Evolutionary conservation across 2,329 filamentous ascomycete species (phyloP).

Genomic region (Canariomyces notabilis): DNA sequence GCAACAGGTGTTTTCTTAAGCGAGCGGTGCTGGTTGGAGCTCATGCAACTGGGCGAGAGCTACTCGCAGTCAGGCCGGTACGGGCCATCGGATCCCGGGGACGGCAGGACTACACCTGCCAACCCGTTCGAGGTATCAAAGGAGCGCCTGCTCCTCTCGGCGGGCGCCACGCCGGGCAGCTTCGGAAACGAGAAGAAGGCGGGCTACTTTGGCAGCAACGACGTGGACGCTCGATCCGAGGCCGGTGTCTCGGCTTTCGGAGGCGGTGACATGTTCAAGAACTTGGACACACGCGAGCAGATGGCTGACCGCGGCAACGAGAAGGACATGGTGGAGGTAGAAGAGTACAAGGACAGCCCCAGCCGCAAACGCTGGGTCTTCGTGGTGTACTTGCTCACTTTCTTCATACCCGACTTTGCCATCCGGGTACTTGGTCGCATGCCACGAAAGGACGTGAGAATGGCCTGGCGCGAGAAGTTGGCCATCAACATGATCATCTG

Average conservation of each 20-base stretch:
- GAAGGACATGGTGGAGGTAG: slow-evolving; percentile 83
- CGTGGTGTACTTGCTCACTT: slow-evolving; percentile 78
- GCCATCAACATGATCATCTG: slow-evolving; percentile 98
- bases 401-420: slow-evolving; percentile 77
- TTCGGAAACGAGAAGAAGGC: slow-evolving; percentile 68
- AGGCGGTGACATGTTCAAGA: slow-evolving; percentile 95
- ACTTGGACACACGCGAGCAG: slow-evolving; percentile 86
- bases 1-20: slow-evolving; percentile 93
- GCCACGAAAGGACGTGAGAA: slow-evolving; percentile 84
- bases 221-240: slow-evolving; percentile 81
- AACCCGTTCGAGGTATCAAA: slow-evolving; percentile 59
- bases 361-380: slow-evolving; percentile 89
- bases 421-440: slow-evolving; percentile 76
- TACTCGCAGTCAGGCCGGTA: slow-evolving; percentile 51
- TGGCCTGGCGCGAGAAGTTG: slow-evolving; percentile 94
- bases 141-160: slow-evolving; percentile 49
- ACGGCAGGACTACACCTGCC: slow-evolving; percentile 54
- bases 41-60: slow-evolving; percentile 68
- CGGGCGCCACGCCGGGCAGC: slow-evolving; percentile 51
- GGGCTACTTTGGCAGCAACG: slow-evolving; percentile 75
- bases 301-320: slow-evolving; percentile 95
- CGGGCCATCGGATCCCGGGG: slow-evolving; percentile 56
- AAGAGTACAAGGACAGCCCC: slow-evolving; percentile 70
- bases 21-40: slow-evolving; percentile 90
- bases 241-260: slow-evolving; percentile 88